Conservation (phyloP, 2,329 filamentous ascomycete species). For the Fusarium decemcellulare region DNA sequence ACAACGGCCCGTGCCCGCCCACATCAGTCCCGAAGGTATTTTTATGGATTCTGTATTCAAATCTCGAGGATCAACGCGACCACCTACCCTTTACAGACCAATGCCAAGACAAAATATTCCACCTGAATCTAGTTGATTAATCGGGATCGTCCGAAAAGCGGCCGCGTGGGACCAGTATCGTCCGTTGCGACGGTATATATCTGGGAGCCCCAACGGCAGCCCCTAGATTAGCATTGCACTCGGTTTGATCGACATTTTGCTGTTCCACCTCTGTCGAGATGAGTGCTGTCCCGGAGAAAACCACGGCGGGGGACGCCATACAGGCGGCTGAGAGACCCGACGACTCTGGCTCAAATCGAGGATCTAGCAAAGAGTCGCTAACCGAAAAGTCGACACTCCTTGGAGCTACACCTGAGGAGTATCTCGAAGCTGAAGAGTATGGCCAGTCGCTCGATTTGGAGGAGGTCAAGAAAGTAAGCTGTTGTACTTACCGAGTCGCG, state of each 20-base stretch:
- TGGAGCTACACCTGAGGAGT: conserved; percentile 29
- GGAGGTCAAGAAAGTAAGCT: conserved; percentile 24
- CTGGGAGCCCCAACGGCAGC: background rate
- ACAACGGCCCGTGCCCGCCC: background rate
- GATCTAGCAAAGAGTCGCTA: conserved; percentile 14
- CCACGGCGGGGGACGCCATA: background rate
- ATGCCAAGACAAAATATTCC: conserved; percentile 19
- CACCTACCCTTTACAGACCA: background rate
- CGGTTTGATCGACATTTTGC: too few relatives aligned
- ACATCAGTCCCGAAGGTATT: background rate
- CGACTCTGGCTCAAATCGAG: background rate
- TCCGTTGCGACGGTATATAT: conserved; percentile 3
- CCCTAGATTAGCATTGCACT: background rate
- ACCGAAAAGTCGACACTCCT: conserved; percentile 10
- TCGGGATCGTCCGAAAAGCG: background rate
- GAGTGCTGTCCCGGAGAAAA: conserved; percentile 15
- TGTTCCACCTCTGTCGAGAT: conserved; percentile 6
- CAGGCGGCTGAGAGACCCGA: background rate
- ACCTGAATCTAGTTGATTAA: background rate
- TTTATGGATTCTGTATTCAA: background rate
- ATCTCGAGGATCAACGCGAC: background rate
- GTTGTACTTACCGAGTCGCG: rapidly evolving
- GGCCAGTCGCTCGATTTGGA: conserved; percentile 15
- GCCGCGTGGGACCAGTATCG: background rate
- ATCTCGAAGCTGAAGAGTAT: conserved; percentile 36